Evolutionary conservation across 192 early-diverging fungal genomes (phyloP).

Genomic region (Coemansia sp.): DNA sequence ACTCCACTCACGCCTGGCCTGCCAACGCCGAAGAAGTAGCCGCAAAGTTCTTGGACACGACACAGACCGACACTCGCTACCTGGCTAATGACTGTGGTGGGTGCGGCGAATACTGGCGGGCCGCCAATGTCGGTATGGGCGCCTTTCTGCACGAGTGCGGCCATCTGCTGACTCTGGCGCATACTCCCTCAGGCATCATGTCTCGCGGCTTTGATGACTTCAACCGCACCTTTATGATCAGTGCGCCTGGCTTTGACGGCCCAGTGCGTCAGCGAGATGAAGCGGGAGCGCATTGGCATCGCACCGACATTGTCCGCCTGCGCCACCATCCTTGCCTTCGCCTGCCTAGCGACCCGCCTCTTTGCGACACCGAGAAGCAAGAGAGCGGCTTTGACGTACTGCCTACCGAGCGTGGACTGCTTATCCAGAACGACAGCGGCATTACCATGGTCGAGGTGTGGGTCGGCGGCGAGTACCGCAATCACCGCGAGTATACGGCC

Average conservation of each 20-base stretch:
- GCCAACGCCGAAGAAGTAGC: conserved; percentile 62
- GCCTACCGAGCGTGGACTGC: conserved; percentile 35
- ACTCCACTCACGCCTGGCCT: conserved; percentile 67
- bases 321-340: conserved; percentile 63
- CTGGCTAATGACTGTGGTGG: conserved; percentile 65
- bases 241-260: conserved; percentile 53
- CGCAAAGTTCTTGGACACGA: conserved; percentile 59
- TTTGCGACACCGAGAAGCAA: conserved; percentile 25
- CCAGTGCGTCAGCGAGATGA: conserved; percentile 60
- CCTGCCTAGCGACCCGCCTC: conserved; percentile 54
- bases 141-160: conserved; percentile 75
- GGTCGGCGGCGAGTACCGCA: conserved; percentile 51
- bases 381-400: conserved; percentile 28
- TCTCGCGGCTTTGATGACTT: conserved; percentile 65
- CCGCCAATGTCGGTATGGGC: conserved; percentile 69
- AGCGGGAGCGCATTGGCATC: conserved; percentile 68
- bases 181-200: conserved; percentile 67
- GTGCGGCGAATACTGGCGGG: conserved; percentile 62
- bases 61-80: conserved; percentile 58
- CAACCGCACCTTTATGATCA: conserved; percentile 68
- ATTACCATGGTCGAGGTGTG: conserved; percentile 63
- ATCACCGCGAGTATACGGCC: conserved; percentile 59
- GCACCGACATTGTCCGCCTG: conserved; percentile 61
- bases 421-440: conserved; percentile 50
- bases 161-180: conserved; percentile 62